Evolutionary conservation across 495 filamentous ascomycete genomes (phyloP), one percentile per base, ranked within the genome.

Genomic region (Sporormia fimetaria): DNA sequence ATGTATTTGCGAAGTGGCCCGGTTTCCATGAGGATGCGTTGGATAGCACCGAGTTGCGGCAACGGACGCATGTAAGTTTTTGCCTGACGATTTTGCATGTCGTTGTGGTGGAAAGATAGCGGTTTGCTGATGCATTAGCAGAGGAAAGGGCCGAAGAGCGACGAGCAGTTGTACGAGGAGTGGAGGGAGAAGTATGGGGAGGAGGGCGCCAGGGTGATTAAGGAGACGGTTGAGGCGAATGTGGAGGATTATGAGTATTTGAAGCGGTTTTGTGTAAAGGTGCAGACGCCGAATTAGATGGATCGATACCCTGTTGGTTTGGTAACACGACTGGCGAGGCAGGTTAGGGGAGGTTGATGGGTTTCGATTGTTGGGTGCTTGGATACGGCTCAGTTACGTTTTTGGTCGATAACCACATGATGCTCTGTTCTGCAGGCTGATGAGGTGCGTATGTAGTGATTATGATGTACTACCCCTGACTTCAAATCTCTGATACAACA

Each of bases 1-100:
- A 71, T 38, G 70, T 71, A 14, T 98, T 98, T 64, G 83, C 83
- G 64, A 98, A 98, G 65, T 98, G 90, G 90, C 76, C 75, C 40
- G 90, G 87, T 0, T 98, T 94, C 59, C 90, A 96, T 55, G 81
- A 96, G 36, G 88, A 95, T 67, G 90, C 84, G 12, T 81, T 96
- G 46, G 64, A 79, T 36, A 87, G 80, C 46, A 78, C 67, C 34
- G 75, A 73, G 28, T 60, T 98, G 49, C 78, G 75, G 51, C 71
- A 83, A 11, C 65, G 86, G 56, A 56, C 54, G 27, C 73, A 82
- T 54, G 87, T 94, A 73, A 69, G 83, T 70, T 44, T 37, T n/a
- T 26, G 27, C 40, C 15, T 28, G n/a, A n/a, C n/a, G n/a, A 23
- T 18, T 11, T 26, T 15, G 6, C 15, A n/a, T 18, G 42, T 9